Base-by-base conservation (phyloP, 1,284 basidiomycete species). In the Tilletia walkeri region DNA sequence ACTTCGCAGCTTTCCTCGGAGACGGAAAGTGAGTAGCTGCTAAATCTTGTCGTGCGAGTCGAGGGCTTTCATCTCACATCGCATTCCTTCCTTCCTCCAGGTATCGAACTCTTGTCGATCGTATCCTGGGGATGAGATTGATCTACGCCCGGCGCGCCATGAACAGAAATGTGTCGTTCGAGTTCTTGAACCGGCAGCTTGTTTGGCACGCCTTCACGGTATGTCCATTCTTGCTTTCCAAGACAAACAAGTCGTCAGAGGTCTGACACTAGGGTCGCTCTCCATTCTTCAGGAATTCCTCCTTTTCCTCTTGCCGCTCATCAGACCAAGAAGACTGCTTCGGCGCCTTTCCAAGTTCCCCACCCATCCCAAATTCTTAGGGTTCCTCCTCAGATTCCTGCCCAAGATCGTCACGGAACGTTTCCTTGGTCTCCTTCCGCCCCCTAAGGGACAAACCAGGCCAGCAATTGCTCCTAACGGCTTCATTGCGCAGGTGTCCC, bases 181-280 rank as follows among this genome's bases (percentile, higher is more conserved):
- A 99, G 83, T 99, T 95, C 81, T 93, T 99, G 90, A 98, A 99
- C 80, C 91, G 96, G 70, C 96, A 99, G 85, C 92, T 99, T 87
- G 95, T 99, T 68, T 99, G 96, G 96, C 92, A 95, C 82, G 92
- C 94, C 0, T 95, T 99, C 84, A 99, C 95, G 1, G 94, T 94
- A 82, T 74, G 91, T 61, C 18, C 36, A n/a, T 3, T 10, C 38
- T 18, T n/a, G 3, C 67, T 50, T 6, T 5, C 18, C 53, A 67
- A 18, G 4, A 14, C 3, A 85, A 5, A 49, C 50, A 65, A 36
- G 45, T 18, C 12, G 36, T 36, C 65, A 47, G 69, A 65, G 16
- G 49, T 65, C 48, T 67, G 67, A 69, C 30, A 14, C 14, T 45
- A 45, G 14, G 41, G 9, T 45, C 14, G 41, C 9, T 9, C 41